Evolutionary conservation across 257 asterid species (phyloP).

Genomic region (Primulina huaijiensis): DNA sequence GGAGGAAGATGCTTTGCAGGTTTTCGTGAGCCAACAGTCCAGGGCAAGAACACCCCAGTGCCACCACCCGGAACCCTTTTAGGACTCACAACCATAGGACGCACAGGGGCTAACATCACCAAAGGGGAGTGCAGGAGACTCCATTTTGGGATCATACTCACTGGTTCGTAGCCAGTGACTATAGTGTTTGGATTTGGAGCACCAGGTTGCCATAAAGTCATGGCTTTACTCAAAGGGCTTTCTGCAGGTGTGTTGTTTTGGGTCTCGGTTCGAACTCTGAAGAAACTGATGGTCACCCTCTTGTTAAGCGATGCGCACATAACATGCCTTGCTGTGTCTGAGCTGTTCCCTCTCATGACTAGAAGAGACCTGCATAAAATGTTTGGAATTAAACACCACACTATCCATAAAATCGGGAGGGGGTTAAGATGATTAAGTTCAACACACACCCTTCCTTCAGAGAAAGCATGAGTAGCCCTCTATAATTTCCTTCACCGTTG

Average conservation of each 20-base stretch:
- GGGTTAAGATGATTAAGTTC: background rate
- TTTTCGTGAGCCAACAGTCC: conserved; percentile 60
- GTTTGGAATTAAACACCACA: conserved; percentile 5
- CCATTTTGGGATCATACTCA: conserved; percentile 68
- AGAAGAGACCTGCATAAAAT: conserved; percentile 62
- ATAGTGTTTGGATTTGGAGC: conserved; percentile 43
- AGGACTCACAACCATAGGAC: conserved; percentile 52
- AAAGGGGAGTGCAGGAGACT: conserved; percentile 63
- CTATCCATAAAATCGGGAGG: background rate
- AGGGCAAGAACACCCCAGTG: conserved; percentile 91
- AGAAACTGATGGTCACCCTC: conserved; percentile 78
- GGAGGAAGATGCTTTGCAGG: conserved; percentile 85
- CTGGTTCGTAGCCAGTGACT: conserved; percentile 39
- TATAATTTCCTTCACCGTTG: conserved; percentile 76
- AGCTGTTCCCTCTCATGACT: conserved; percentile 93
- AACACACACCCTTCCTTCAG: conserved; percentile 74
- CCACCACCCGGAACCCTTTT: conserved; percentile 69
- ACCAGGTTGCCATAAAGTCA: conserved; percentile 82
- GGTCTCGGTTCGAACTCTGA: conserved; percentile 58
- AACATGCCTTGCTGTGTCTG: conserved; percentile 87
- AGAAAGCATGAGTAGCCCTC: conserved; percentile 84
- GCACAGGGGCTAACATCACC: conserved; percentile 66
- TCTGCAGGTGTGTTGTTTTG: conserved; percentile 34
- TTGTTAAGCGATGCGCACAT: conserved; percentile 86
- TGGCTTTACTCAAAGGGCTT: conserved; percentile 38